These are phyloP conservation scores for Eucalyptus polyanthemos DNA, from an alignment of 345 rosid genomes.

Conservation along the genomic window DNA sequence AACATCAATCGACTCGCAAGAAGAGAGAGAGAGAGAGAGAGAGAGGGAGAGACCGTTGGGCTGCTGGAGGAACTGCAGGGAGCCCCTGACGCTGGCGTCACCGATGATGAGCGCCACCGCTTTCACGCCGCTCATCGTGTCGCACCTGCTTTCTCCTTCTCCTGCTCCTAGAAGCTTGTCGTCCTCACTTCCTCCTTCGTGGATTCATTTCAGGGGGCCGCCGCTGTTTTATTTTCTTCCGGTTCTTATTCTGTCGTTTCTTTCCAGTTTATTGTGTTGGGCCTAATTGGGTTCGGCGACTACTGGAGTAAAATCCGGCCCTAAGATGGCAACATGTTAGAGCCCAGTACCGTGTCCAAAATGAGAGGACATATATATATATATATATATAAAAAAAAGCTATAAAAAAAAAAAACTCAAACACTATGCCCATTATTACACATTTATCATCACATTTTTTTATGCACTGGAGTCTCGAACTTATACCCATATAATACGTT, in stretches of 20 bases:
- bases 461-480: too few species aligned
- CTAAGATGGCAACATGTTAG: background rate
- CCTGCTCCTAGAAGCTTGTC: background rate
- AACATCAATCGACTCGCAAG: background rate
- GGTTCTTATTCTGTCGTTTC: background rate
- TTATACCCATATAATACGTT: accelerated
- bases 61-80: constrained; percentile 46
- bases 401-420: background rate
- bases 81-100: constrained; percentile 47
- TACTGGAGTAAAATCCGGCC: background rate
- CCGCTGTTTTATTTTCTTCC: background rate
- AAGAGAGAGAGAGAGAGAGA: background rate
- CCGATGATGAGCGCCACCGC: constrained; percentile 87
- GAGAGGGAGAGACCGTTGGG: constrained; percentile 36
- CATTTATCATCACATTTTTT: background rate
- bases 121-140: constrained; percentile 42
- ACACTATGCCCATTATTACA: too few species aligned
- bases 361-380: background rate
- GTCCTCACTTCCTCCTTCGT: background rate
- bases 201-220: background rate
- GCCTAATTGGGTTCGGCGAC: background rate
- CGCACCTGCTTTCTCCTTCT: background rate
- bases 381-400: too few species aligned
- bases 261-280: background rate
- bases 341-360: background rate